These are phyloP conservation scores for Vickermania ingenoplastis DNA, from an alignment of 208 protist species.

Conservation along the genomic window DNA sequence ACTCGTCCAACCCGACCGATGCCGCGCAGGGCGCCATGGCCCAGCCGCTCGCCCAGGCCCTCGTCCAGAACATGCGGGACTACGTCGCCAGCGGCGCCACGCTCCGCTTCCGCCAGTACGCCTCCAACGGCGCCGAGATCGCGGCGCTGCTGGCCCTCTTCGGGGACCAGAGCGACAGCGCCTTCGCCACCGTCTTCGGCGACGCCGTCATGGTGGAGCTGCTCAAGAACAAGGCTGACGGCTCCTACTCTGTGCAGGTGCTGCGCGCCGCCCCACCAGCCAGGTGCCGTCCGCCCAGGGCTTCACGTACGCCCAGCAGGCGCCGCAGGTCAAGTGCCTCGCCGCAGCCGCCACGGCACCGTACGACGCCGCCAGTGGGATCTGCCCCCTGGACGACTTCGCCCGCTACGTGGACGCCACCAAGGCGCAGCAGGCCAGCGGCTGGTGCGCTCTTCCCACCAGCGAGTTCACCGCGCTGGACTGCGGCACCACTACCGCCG, in stretches of 20 bases:
- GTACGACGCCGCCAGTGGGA: constrained; percentile 27
- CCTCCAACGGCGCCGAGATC: constrained; percentile 33
- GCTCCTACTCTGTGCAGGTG: constrained; percentile 27
- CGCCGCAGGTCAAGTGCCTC: constrained; percentile 29
- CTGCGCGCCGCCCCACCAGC: constrained; percentile 36
- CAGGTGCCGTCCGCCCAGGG: constrained; percentile 20
- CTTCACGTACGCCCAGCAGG: constrained; percentile 23
- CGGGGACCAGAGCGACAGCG: constrained; percentile 21
- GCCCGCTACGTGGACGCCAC: constrained; percentile 37
- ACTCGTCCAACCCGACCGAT: constrained; percentile 14
- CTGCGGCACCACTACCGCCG: constrained; percentile 16
- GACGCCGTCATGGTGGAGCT: constrained; percentile 47
- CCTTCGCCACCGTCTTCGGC: constrained; percentile 47
- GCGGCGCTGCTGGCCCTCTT: constrained; percentile 26
- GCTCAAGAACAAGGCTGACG: constrained; percentile 22
- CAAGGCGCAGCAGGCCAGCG: constrained; percentile 12
- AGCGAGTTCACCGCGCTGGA: constrained; percentile 21
- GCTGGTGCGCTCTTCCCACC: constrained; percentile 18
- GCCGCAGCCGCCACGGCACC: constrained; percentile 16
- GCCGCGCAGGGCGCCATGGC: constrained; percentile 15
- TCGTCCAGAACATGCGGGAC: constrained; percentile 18
- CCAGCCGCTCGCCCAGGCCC: constrained; percentile 17
- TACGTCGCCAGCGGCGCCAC: constrained; percentile 2
- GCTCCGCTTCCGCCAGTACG: constrained; percentile 52
- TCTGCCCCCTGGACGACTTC: constrained; percentile 38